Conservation (phyloP, 2,329 filamentous ascomycete genomes). For the Alternaria arborescens region DNA sequence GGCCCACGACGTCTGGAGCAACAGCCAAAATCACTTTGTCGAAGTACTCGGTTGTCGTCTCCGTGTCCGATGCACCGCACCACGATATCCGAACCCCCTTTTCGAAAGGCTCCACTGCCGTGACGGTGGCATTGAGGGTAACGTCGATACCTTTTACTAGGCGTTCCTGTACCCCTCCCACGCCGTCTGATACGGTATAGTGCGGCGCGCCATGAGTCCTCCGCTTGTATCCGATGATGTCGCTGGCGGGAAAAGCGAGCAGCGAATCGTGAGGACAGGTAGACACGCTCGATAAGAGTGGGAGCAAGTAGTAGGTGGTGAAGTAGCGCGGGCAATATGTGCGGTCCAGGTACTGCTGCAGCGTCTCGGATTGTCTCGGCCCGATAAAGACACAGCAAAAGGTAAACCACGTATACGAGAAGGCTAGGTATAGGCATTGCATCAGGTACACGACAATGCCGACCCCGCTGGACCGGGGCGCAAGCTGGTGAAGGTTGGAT, state of each 20-base stretch:
- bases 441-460: conserved; percentile 53
- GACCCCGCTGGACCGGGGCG: conserved; percentile 52
- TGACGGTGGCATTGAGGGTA: conserved; percentile 54
- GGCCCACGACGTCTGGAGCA: conserved; percentile 62
- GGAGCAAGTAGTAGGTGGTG: conserved; percentile 61
- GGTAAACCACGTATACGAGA: conserved; percentile 65
- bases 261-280: conserved; percentile 64
- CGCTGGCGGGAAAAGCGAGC: conserved; percentile 62
- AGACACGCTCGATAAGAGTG: conserved; percentile 63
- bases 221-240: conserved; percentile 62
- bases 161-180: conserved; percentile 59
- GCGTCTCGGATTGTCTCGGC: conserved; percentile 55
- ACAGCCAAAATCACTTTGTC: conserved; percentile 65
- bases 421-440: conserved; percentile 56
- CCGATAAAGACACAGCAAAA: conserved; percentile 60
- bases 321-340: conserved; percentile 61
- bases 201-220: conserved; percentile 59
- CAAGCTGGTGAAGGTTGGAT: conserved; percentile 62
- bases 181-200: conserved; percentile 61
- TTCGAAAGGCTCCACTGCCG: conserved; percentile 42
- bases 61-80: conserved; percentile 26
- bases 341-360: conserved; percentile 61
- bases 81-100: conserved; percentile 49
- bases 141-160: conserved; percentile 55
- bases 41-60: conserved; percentile 51